Base-by-base conservation (phyloP, 192 early-diverging fungal genomes). In the Coemansia sp. region DNA sequence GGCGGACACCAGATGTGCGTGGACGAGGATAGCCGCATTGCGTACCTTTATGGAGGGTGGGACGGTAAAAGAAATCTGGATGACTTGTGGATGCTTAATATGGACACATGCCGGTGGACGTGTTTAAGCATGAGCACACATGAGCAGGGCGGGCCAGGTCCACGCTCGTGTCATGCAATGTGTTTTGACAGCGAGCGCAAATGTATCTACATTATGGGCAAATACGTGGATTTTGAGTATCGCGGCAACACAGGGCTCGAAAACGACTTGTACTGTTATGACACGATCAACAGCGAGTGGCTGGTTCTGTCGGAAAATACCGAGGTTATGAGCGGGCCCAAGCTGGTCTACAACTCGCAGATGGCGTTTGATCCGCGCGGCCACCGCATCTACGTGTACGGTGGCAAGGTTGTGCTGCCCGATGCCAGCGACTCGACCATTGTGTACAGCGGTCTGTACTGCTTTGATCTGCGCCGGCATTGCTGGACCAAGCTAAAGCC, bases 1-100 rank as follows among this genome's bases (percentile, higher is more conserved):
- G 95, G 95, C 48, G 97, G 95, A 5, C 97, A 98, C 76, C 97
- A 98, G 71, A 95, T 98, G 95, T 93, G 90, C 65, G 87, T 97
- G 22, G 94, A 98, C 70, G 79, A 82, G 8, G 86, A 89, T 14
- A 65, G 83, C 49, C 75, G 89, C 19, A 66, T 83, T 11, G 87
- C 94, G 8, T 98, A 96, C 67, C 72, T 98, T 32, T 89, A 93
- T 72, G 97, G 95, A 17, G 97, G 97, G 5, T 98, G 94, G 94
- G 89, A 95, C 83, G 97, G 97, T 5, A 73, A 84, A 11, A 82
- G 84, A 25, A 93, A 96, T 62, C 73, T 98, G 52, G 81, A 88
- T 7, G 97, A 98, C 73, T 90, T 98, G 65, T 98, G 97, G 97
- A 78, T 72, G 45, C 92, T 84, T 57, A 79, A 86, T 57, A 83